These are phyloP conservation scores for Sparassis latifolia DNA, from an alignment of 1,284 basidiomycete species.

Conservation along the genomic window DNA sequence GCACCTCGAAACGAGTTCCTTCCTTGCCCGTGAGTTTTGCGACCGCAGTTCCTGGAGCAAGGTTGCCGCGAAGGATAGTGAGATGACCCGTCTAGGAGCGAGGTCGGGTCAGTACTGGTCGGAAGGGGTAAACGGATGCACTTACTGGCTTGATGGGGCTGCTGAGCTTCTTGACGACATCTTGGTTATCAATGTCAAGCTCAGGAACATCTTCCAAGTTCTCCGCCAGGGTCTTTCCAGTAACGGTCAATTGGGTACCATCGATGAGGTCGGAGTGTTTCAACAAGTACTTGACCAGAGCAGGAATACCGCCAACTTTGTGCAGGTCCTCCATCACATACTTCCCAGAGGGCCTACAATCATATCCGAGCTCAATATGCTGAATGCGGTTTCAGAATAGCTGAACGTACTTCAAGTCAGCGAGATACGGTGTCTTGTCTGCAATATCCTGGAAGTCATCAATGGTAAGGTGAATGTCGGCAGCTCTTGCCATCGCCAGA, in stretches of 20 bases:
- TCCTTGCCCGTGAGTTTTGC: constrained; percentile 98
- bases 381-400: constrained; percentile 2
- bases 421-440: constrained; percentile 89
- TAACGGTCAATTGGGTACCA: constrained; percentile 87
- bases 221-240: constrained; percentile 89
- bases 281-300: constrained; percentile 79
- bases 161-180: constrained; percentile 73
- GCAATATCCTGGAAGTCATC: constrained; percentile 92
- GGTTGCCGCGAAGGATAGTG: constrained; percentile 85
- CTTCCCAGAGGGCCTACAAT: constrained; percentile 75
- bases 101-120: not conserved
- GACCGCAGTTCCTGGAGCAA: constrained; percentile 88
- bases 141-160: constrained; percentile 76
- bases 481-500: constrained; percentile 89
- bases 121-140: not conserved
- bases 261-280: constrained; percentile 86
- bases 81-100: constrained; percentile 75
- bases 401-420: constrained; percentile 72
- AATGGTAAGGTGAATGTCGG: constrained; percentile 81
- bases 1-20: constrained; percentile 78
- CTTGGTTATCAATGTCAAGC: constrained; percentile 74
- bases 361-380: not conserved
- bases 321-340: constrained; percentile 98
- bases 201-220: constrained; percentile 81
- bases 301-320: constrained; percentile 85